Evolutionary conservation across 257 asterid genomes (phyloP), one percentile per base, ranked within the genome.

Genomic region (Solanum corneliomulleri): DNA sequence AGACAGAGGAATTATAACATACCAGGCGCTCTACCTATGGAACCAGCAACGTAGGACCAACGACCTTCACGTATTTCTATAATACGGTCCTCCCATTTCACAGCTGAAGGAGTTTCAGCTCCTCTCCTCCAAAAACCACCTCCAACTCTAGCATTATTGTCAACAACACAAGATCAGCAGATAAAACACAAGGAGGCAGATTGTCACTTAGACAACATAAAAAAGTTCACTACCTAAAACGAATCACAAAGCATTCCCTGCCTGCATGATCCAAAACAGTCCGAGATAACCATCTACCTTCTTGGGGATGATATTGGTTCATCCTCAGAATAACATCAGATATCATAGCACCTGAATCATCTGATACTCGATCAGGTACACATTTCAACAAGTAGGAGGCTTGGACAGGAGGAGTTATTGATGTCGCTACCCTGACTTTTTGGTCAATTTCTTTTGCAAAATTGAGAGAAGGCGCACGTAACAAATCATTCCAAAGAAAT

Each of bases 51-150:
- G 11, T 96, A 96, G 39, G 99, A 95, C 99, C 99, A 96, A 60
- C 94, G 93, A 66, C 99, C 99, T 91, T 95, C 95, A 1, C 92
- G 92, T 85, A 96, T 88, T 89, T 96, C 96, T 84, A 92, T 93
- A 87, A 94, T 87, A 86, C 99, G 86, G 49, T 95, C 98, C 89
- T 93, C 98, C 97, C 98, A 91, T 89, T 92, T 94, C 89, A 96
- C 98, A 66, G 93, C 89, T 56, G 88, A 91, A 14, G 99, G 99
- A 85, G 87, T 92, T 90, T 95, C 98, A 11, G 95, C 97, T 29
- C 98, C 98, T 93, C 98, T 87, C 91, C 99, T 93, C 98, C 98
- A 96, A 87, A 95, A 90, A 11, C 99, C 99, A 33, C 90, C 94
- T 77, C 98, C 99, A 60, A 95, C 90, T 92, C 99, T 96, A 87